Conservation (phyloP, 1,139 yeast species). For the Waltiozyma sp. region DNA sequence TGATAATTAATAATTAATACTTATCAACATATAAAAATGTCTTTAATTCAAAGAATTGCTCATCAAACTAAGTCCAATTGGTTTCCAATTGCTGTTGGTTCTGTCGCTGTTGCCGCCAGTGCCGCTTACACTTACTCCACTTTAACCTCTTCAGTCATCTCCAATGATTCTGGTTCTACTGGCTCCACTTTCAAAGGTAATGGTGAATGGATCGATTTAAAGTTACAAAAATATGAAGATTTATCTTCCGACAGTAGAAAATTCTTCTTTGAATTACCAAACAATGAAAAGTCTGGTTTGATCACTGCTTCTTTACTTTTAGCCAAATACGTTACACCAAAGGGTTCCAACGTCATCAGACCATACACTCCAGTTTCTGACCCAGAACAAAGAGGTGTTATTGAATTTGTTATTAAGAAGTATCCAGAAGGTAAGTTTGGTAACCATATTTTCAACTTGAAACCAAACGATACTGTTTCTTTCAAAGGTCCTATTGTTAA, state of each 20-base stretch:
- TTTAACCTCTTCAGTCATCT: conserved; percentile 13
- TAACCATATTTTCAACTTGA: conserved; percentile 57
- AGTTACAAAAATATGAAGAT: conserved; percentile 44
- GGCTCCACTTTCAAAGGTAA: conserved; percentile 55
- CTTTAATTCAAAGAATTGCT: conserved; percentile 18
- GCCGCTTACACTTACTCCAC: conserved; percentile 29
- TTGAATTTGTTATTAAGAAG: conserved; percentile 75
- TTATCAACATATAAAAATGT: conserved; percentile 6
- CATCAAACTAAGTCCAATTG: conserved; percentile 13
- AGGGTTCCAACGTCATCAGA: conserved; percentile 84
- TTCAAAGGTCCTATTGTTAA: conserved; percentile 93
- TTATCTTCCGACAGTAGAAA: conserved; percentile 52
- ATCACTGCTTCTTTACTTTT: conserved; percentile 70
- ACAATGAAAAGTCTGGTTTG: conserved; percentile 68
- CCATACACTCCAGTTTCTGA: conserved; percentile 93
- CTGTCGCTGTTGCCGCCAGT: conserved; percentile 39
- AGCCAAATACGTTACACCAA: conserved; percentile 71
- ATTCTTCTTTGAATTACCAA: conserved; percentile 63
- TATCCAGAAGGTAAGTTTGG: conserved; percentile 84
- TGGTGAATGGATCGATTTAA: conserved; percentile 73
- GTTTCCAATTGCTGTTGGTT: conserved; percentile 32
- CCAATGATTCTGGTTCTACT: conserved; percentile 34
- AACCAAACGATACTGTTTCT: conserved; percentile 70
- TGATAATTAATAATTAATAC: not conserved
- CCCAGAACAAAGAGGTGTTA: conserved; percentile 54